Base-by-base conservation (phyloP, 2,329 filamentous ascomycete species). In the Thelonectria olida region DNA sequence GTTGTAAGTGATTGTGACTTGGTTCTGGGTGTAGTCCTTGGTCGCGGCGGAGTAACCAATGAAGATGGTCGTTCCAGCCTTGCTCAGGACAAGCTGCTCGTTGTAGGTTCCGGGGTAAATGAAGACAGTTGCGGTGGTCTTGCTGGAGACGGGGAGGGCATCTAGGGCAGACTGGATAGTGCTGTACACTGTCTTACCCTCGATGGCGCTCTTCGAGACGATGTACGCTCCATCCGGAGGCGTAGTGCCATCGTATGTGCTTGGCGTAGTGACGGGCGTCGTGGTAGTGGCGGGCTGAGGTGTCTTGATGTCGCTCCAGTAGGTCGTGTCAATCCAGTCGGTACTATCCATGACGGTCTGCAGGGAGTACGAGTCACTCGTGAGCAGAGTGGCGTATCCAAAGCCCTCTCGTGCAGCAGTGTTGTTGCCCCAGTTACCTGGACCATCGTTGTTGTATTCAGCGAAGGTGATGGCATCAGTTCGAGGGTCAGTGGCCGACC, bases 391-490 rank as follows among this genome's bases (percentile, higher is more conserved):
- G 7, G 67, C 67, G 7, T 58, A 67, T 1, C 67, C 67, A 25
- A 70, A 68, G 0, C 42, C 51, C 36, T 68, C 51, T 44, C 67
- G 50, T 2, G 67, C 67, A 0, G 61, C 67, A 0, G 54, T 47
- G 36, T 70, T 70, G 49, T 68, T 70, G 10, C 69, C 67, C 67
- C 67, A 70, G 39, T 63, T 67, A 49, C 67, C 67, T 4, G 67
- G 67, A 8, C 88, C 88, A 1, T 81, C 81, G 72, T 90, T 90
- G 36, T 69, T 76, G 67, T 84, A 90, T 77, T 90, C 88, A 6
- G 76, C 84, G 64, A 85, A 89, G 12, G 78, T 74, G 3, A 89
- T 82, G 72, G 59, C 80, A 78, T 88, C 87, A 88, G 44, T 79
- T 65, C 22, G 67, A 69, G 87, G 88, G 88, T 7, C 88, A 82